Percentiles rank a stretch among this genome's conserved stretches.
Conservation (phyloP, 352 stramenopile genomes). For the Pythium grandisporangium region DNA sequence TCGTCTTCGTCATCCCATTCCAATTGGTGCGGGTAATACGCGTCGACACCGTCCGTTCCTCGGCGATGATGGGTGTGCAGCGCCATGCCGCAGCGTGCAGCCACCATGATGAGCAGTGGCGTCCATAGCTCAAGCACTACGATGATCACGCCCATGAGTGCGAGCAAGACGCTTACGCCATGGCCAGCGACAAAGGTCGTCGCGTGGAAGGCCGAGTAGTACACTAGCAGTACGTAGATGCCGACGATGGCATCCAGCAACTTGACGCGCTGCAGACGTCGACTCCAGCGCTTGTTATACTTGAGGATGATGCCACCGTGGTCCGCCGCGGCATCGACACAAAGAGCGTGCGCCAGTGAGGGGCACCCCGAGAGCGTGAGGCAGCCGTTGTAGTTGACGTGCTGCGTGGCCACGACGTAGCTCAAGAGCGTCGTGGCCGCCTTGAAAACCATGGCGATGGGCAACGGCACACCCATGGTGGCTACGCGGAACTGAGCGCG, state of each 20-base stretch:
- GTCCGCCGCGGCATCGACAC: constrained; percentile 23
- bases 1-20: constrained; percentile 44
- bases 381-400: constrained; percentile 53
- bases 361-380: constrained; percentile 35
- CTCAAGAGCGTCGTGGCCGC: constrained; percentile 35
- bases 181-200: constrained; percentile 37
- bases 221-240: constrained; percentile 59
- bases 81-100: constrained; percentile 36
- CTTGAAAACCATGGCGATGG: constrained; percentile 54
- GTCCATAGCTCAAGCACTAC: constrained; percentile 59
- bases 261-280: constrained; percentile 49
- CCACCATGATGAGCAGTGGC: constrained; percentile 56
- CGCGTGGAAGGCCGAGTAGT: constrained; percentile 54
- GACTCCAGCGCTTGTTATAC: constrained; percentile 59
- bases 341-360: constrained; percentile 20
- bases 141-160: constrained; percentile 25
- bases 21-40: constrained; percentile 60
- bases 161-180: constrained; percentile 29
- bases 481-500: constrained; percentile 39
- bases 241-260: constrained; percentile 34
- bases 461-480: constrained; percentile 42
- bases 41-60: constrained; percentile 43
- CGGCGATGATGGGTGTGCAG: constrained; percentile 46
- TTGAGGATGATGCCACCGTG: constrained; percentile 62
- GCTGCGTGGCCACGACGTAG: constrained; percentile 45